A percentile compares a stretch with the other conserved stretches of the same genome.
These are phyloP conservation scores for Microbotryum saponariae DNA, from an alignment of 1,284 basidiomycete species.

Conservation along the genomic window DNA sequence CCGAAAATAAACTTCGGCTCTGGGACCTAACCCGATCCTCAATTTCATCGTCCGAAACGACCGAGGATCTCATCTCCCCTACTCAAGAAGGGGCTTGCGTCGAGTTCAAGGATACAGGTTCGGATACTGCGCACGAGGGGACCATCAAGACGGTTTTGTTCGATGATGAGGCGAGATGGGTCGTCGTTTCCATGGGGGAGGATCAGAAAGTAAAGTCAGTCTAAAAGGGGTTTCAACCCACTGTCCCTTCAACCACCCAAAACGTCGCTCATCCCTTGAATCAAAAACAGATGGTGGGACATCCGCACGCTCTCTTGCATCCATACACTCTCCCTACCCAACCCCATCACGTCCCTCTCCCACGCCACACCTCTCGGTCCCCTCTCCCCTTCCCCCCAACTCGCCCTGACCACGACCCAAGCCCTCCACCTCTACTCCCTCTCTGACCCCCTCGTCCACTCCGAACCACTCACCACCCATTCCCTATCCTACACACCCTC, in stretches of 20 bases:
- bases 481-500: constrained; percentile 72
- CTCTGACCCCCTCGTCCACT: constrained; percentile 43
- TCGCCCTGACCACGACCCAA: not conserved
- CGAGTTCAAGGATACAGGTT: constrained; percentile 10
- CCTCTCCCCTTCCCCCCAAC: not conserved
- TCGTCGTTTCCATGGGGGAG: constrained; percentile 79
- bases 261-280: not conserved
- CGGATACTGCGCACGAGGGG: constrained; percentile 58
- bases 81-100: constrained; percentile 7
- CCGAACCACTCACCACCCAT: constrained; percentile 41
- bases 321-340: constrained; percentile 63
- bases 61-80: constrained; percentile 35
- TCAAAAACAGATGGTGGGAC: constrained; percentile 81
- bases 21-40: constrained; percentile 77
- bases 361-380: not conserved
- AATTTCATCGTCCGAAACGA: constrained; percentile 49
- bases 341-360: constrained; percentile 55
- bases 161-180: constrained; percentile 66
- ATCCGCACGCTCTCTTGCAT: constrained; percentile 65
- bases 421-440: constrained; percentile 47
- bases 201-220: constrained; percentile 81
- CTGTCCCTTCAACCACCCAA: not conserved
- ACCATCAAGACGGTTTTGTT: constrained; percentile 87
- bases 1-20: constrained; percentile 94
- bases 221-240: not conserved